A percentile compares a stretch with the other conserved stretches of the same genome.
Conservation (phyloP, 768 basidiomycete species). For the Leucosporidium scottii region DNA sequence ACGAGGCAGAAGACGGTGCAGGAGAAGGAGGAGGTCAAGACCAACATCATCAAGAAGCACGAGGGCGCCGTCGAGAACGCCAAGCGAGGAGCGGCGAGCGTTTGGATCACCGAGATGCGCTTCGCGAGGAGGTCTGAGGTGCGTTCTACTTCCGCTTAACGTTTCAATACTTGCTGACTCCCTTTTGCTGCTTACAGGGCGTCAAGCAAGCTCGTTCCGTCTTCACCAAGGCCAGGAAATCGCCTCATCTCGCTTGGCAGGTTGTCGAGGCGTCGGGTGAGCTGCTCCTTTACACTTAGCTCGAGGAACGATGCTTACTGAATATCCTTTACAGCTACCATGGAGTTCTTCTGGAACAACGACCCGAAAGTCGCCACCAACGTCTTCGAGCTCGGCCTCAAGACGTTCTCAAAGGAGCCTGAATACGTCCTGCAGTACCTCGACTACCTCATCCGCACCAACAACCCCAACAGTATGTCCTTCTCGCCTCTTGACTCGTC, state of each 20-base stretch:
- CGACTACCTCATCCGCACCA: slow-evolving; percentile 84
- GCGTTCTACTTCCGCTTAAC: slow-evolving; percentile 20
- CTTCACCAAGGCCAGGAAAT: slow-evolving; percentile 73
- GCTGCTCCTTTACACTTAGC: slow-evolving; percentile 30
- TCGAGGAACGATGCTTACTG: not conserved
- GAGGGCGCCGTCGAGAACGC: slow-evolving; percentile 55
- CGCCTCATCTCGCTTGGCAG: slow-evolving; percentile 61
- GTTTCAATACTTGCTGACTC: not conserved
- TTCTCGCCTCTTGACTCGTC: slow-evolving; percentile 4
- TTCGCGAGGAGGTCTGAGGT: slow-evolving; percentile 76
- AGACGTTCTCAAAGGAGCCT: slow-evolving; percentile 66
- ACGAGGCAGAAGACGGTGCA: slow-evolving; percentile 28
- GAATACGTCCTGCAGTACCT: slow-evolving; percentile 77
- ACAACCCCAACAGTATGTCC: slow-evolving; percentile 84
- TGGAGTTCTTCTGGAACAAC: slow-evolving; percentile 88
- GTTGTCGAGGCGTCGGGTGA: slow-evolving; percentile 85
- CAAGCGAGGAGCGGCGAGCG: slow-evolving; percentile 59
- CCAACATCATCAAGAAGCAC: slow-evolving; percentile 20
- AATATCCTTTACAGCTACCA: slow-evolving; percentile 55
- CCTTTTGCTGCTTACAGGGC: slow-evolving; percentile 44
- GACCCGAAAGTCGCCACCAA: slow-evolving; percentile 70
- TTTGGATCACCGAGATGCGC: slow-evolving; percentile 80
- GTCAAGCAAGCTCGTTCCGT: slow-evolving; percentile 67
- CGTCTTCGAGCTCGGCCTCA: slow-evolving; percentile 89
- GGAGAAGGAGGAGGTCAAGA: slow-evolving; percentile 29